Evolutionary conservation across 345 rosid species (phyloP), one percentile per base, ranked within the genome.

Genomic region (Sapria himalayana): DNA sequence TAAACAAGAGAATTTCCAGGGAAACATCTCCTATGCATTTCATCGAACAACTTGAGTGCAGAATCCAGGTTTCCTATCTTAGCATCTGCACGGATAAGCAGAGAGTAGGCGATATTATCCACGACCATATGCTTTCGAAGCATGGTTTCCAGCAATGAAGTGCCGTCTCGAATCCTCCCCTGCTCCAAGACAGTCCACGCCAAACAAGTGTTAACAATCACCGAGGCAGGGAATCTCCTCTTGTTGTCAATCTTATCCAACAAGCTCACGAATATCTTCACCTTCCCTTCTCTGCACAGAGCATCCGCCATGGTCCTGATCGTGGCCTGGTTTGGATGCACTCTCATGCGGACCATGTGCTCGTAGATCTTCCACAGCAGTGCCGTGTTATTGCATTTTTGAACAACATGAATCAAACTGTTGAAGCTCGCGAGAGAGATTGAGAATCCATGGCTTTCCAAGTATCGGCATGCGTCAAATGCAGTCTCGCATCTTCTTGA

Each of bases 21-120:
- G 40, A 74, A 81, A 29, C 84, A 82, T 62, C 96, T 70, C 13
- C 54, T 54, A 39, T 74, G 58, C 96, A 81, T 77, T 67, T 73
- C 78, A 29, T 68, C 81, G 8, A 53, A 64, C 50, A 75, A 58
- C 5, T 69, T 41, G 37, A 60, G 22, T 16, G 86, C 92, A 0
- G 56, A 52, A 6, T 55, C 70, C 48, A 75, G 40, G 44, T 74
- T 66, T 5, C 69, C 68, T 27, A 59, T 47, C 38, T 59, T 65
- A 1, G 53, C 31, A 23, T 67, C 64, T 2, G 77, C 63, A 29
- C 50, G 64, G 21, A 73, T 71, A 48, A 64, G 57, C 14, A 77
- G 52, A 6, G 96, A 81, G 51, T 62, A 81, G n/a, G 78, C 93
- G 45, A 77, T 46, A 1, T 76, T 63, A 34, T 85, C 93, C 0